A percentile compares a stretch with the other conserved stretches of the same genome.
Conservation (phyloP, 352 stramenopile genomes). For the Pythium aristosporum region DNA sequence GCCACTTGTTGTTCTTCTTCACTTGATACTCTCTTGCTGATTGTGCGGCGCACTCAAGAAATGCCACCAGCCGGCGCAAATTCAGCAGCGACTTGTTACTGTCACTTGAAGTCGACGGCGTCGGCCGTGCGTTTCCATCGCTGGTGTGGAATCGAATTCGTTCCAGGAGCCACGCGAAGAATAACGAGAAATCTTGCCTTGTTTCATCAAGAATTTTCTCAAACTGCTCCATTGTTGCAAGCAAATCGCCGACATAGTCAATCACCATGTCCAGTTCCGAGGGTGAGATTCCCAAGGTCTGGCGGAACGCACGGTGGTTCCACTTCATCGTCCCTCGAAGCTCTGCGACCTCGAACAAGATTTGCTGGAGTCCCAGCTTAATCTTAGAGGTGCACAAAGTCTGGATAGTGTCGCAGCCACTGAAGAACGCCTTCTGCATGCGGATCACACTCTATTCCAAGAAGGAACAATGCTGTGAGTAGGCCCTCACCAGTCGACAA, state of each 20-base stretch:
- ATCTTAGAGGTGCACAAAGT: slow-evolving; percentile 13
- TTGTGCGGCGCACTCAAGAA: slow-evolving; percentile 47
- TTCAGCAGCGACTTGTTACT: slow-evolving; percentile 58
- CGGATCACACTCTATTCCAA: slow-evolving; percentile 24
- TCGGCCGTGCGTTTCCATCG: slow-evolving; percentile 11
- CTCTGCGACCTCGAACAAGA: slow-evolving; percentile 20
- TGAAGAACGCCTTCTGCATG: slow-evolving; percentile 29
- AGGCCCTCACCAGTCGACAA: not conserved
- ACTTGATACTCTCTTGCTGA: slow-evolving; percentile 37
- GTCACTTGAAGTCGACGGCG: not conserved
- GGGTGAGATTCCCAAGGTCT: slow-evolving; percentile 39
- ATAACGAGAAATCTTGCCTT: slow-evolving; percentile 52
- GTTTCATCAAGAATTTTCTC: slow-evolving; percentile 49
- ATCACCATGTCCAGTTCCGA: slow-evolving; percentile 40
- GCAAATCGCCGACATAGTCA: slow-evolving; percentile 28
- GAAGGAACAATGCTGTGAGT: not conserved
- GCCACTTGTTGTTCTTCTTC: slow-evolving; percentile 47
- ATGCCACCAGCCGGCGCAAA: slow-evolving; percentile 48
- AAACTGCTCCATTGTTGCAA: slow-evolving; percentile 49
- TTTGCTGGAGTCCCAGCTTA: slow-evolving; percentile 14
- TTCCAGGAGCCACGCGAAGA: slow-evolving; percentile 67
- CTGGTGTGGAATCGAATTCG: slow-evolving; percentile 65
- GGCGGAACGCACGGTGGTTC: slow-evolving; percentile 32
- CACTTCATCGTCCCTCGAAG: slow-evolving; percentile 48
- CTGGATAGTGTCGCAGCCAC: slow-evolving; percentile 25